Percentiles rank a stretch among this genome's conserved stretches.
Evolutionary conservation across 345 rosid species (phyloP).

Genomic region (Schrenkiella parvula): DNA sequence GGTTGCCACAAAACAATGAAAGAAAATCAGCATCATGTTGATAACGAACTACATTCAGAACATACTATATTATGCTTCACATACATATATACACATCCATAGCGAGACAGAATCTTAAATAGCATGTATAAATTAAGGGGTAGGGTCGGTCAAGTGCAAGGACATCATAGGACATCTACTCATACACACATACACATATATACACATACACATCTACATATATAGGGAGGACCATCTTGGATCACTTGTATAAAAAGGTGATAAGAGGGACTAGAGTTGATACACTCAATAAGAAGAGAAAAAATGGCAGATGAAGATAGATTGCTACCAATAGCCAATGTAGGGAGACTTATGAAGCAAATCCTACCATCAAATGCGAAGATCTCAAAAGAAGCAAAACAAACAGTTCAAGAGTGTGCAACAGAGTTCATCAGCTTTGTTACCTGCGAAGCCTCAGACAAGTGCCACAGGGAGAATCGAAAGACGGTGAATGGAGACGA

Average conservation of each 20-base stretch:
- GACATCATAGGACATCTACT: neutral
- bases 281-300: neutral
- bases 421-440: constrained; percentile 83
- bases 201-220: constrained; percentile 20
- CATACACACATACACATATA: constrained; percentile 8
- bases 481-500: constrained; percentile 84
- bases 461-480: constrained; percentile 83
- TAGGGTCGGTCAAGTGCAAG: constrained; percentile 22
- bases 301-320: constrained; percentile 59
- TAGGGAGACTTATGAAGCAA: constrained; percentile 75
- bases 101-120: constrained; percentile 21
- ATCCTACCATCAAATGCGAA: constrained; percentile 68
- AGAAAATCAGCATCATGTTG: neutral
- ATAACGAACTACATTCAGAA: neutral
- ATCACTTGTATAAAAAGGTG: constrained; percentile 29
- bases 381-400: constrained; percentile 82
- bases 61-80: neutral
- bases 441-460: constrained; percentile 81
- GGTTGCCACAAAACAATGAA: neutral
- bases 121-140: constrained; percentile 18
- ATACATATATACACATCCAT: constrained; percentile 12
- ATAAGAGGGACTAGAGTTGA: constrained; percentile 21
- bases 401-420: constrained; percentile 78
- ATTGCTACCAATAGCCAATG: constrained; percentile 74
- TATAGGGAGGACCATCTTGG: constrained; percentile 10